phyloP scores from a whole-genome alignment of 805 yeast species.

The Naumovozyma dairenensis region DNA sequence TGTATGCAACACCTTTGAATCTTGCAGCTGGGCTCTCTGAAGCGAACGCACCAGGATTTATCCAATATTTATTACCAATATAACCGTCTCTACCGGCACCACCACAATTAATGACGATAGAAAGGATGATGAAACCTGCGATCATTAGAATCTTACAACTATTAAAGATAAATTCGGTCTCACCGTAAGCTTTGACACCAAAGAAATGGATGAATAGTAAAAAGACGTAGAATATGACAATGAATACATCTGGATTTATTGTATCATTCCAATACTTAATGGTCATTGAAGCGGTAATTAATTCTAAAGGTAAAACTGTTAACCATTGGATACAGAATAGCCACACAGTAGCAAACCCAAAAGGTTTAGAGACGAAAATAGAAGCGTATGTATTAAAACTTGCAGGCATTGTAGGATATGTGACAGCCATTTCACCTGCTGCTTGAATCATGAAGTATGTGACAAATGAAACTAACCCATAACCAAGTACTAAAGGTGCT shows the following conservation, averaged over 20 bases:
- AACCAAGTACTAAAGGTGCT: constrained; percentile 41
- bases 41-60: constrained; percentile 42
- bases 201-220: constrained; percentile 43
- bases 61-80: constrained; percentile 53
- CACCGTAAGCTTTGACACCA: constrained; percentile 62
- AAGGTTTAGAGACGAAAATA: constrained; percentile 49
- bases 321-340: constrained; percentile 56
- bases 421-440: constrained; percentile 36
- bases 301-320: constrained; percentile 54
- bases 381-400: constrained; percentile 33
- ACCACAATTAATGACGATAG: constrained; percentile 48
- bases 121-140: constrained; percentile 46
- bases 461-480: constrained; percentile 46
- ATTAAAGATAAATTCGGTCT: constrained; percentile 53
- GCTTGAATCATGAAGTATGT: constrained; percentile 48
- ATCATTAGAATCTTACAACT: constrained; percentile 47
- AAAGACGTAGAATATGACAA: constrained; percentile 43
- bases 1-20: constrained; percentile 57
- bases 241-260: constrained; percentile 45
- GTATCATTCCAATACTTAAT: constrained; percentile 40
- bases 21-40: constrained; percentile 24
- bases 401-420: constrained; percentile 32
- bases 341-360: constrained; percentile 69
- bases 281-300: constrained; percentile 49
- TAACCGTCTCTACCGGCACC: constrained; percentile 47